These are phyloP conservation scores for Nannochloropsis salina DNA, from an alignment of 108 stramenopile species.

Conservation along the genomic window DNA sequence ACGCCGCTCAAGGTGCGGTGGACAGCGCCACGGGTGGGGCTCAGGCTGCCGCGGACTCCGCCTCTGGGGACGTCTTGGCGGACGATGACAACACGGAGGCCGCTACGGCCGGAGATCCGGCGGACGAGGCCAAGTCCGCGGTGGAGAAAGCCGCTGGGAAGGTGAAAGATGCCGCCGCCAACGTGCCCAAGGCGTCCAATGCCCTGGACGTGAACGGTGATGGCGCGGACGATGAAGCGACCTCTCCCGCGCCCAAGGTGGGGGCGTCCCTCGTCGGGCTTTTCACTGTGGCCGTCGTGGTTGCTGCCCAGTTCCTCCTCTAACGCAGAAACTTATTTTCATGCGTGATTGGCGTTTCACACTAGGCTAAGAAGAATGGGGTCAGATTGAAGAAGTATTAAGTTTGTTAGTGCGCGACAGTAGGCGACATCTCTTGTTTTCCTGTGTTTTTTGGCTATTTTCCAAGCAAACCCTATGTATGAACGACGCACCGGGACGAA, in stretches of 20 bases:
- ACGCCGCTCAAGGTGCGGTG: background rate
- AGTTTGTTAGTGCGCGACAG: too few relatives aligned
- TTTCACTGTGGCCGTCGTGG: background rate
- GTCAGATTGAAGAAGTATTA: too few relatives aligned
- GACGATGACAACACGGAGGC: too few relatives aligned
- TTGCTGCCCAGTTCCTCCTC: background rate
- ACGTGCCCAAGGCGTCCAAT: background rate
- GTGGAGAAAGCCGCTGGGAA: background rate
- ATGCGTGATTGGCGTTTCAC: too few relatives aligned
- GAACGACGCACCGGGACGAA: too few relatives aligned
- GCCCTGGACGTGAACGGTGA: background rate
- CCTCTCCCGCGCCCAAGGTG: constrained; percentile 14
- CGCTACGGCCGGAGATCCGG: background rate
- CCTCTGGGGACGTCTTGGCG: too few relatives aligned
- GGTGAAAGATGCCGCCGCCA: background rate
- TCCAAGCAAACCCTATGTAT: too few relatives aligned
- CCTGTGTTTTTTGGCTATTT: too few relatives aligned
- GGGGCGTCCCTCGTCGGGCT: background rate
- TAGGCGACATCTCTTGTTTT: too few relatives aligned
- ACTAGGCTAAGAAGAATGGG: too few relatives aligned
- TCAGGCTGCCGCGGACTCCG: too few relatives aligned
- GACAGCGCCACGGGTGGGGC: background rate
- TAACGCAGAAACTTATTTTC: background rate
- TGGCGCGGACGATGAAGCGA: background rate
- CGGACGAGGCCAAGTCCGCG: background rate